Conservation (phyloP, 768 basidiomycete species). For the Lentinus tigrinus region DNA sequence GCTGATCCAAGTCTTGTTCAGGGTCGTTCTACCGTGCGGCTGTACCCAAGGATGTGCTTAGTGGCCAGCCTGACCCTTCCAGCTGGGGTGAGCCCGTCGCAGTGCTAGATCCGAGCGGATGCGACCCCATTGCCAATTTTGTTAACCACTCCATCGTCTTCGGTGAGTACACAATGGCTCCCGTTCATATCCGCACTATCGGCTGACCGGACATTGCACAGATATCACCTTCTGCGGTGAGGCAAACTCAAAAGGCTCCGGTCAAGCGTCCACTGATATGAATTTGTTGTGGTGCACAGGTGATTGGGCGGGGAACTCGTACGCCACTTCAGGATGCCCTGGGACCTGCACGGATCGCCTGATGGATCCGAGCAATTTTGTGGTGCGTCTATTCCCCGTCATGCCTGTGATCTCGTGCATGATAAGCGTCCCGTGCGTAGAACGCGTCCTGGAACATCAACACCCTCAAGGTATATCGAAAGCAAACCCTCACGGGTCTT, state of each 20-base stretch:
- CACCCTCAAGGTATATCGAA: slow-evolving; percentile 70
- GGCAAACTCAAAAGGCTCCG: slow-evolving; percentile 18
- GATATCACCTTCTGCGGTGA: slow-evolving; percentile 83
- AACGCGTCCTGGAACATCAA: slow-evolving; percentile 84
- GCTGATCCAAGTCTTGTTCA: slow-evolving; percentile 26
- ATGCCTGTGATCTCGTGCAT: neutral
- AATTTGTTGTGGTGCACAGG: slow-evolving; percentile 38
- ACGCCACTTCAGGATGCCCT: slow-evolving; percentile 70
- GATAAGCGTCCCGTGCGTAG: slow-evolving; percentile 33
- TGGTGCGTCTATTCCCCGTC: slow-evolving; percentile 41
- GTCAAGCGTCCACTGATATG: slow-evolving; percentile 1
- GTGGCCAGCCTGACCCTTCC: slow-evolving; percentile 62
- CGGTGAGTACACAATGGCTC: slow-evolving; percentile 42
- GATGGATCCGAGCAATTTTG: slow-evolving; percentile 70
- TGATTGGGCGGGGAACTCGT: slow-evolving; percentile 85
- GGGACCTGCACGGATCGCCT: slow-evolving; percentile 66
- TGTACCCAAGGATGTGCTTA: slow-evolving; percentile 62
- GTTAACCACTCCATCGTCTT: slow-evolving; percentile 73
- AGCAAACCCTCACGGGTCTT: slow-evolving; percentile 44
- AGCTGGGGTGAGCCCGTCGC: slow-evolving; percentile 73
- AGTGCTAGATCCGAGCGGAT: slow-evolving; percentile 48
- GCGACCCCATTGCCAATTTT: slow-evolving; percentile 60
- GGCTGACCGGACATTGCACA: slow-evolving; percentile 30
- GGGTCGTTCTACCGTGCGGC: slow-evolving; percentile 85
- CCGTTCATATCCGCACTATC: neutral